Evolutionary conservation across 1,284 basidiomycete genomes (phyloP), one percentile per base, ranked within the genome.

Genomic region (Malassezia restricta): DNA sequence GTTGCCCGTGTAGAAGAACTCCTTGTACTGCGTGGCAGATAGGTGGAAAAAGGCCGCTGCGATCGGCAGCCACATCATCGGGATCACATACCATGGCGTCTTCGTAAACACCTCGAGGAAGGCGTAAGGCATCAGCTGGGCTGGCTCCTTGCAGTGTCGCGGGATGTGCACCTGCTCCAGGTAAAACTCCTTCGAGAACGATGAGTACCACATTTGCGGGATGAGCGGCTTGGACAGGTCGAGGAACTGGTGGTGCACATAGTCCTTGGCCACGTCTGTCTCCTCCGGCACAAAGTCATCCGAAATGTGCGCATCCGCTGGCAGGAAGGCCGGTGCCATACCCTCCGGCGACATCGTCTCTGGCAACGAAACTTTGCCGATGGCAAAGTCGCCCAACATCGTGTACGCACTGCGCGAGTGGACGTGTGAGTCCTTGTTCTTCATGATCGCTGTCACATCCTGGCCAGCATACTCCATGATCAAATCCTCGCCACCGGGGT

Each of bases 51-150:
- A 78, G 76, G 87, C 87, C 33, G 74, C 71, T 2, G 87, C 77
- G 65, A 99, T 92, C 27, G 92, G 92, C 8, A 83, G 78, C 92
- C 94, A 99, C 63, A 99, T 66, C 47, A 84, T 73, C 8, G 94
- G 94, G 8, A 98, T 85, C 4, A 94, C 85, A 76, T 84, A 98
- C 94, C 94, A 99, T 52, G 83, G 77, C 29, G 92, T 95, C 39
- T 85, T 79, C 0, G 90, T 94, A 69, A 85, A 83, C 52, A 87
- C 76, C 79, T 98, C 92, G 33, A 96, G 82, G 58, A 83, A 80
- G 54, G 79, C 77, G 6, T 83, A 83, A 14, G 85, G 84, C 73
- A 98, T 96, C 59, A 98, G 78, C 57, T 86, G 82, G 0, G 90
- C 90, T 9, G 88, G 84, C 43, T 90, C 80, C 29, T 83, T 79